Percentiles rank a stretch among this genome's conserved stretches.
These are phyloP conservation scores for Fusarium pseudoanthophilum DNA, from an alignment of 2,329 filamentous ascomycete species.

Conservation along the genomic window DNA sequence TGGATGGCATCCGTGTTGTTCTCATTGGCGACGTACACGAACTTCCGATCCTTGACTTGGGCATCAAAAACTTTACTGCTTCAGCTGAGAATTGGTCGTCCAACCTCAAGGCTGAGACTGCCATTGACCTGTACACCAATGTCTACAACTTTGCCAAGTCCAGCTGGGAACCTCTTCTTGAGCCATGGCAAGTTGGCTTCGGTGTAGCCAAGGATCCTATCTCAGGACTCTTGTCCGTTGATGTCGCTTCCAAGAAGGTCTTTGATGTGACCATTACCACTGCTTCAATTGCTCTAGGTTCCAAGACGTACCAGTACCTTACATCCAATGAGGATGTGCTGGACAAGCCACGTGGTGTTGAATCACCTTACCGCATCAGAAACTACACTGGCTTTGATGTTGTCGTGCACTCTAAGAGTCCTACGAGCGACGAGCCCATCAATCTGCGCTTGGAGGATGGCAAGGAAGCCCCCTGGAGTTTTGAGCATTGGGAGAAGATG, in stretches of 20 bases:
- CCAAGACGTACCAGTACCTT: constrained; percentile 92
- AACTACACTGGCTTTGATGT: constrained; percentile 97
- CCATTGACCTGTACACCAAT: constrained; percentile 94
- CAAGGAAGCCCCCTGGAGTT: constrained; percentile 92
- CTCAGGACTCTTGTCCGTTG: constrained; percentile 81
- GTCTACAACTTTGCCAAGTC: constrained; percentile 99
- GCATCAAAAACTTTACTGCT: constrained; percentile 87
- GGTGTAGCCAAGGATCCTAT: constrained; percentile 82
- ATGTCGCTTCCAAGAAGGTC: constrained; percentile 87
- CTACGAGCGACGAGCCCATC: constrained; percentile 72
- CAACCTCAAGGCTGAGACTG: constrained; percentile 85
- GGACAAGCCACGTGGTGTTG: constrained; percentile 89
- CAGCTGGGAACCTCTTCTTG: constrained; percentile 94
- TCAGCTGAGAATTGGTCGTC: constrained; percentile 92
- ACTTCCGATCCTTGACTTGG: constrained; percentile 92
- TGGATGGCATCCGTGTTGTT: constrained; percentile 91
- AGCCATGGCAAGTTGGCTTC: constrained; percentile 96
- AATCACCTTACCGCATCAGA: constrained; percentile 91
- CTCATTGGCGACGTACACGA: constrained; percentile 97
- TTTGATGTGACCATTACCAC: constrained; percentile 94
- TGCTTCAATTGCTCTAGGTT: constrained; percentile 90
- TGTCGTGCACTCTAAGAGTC: constrained; percentile 80
- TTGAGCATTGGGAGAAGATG: constrained; percentile 96
- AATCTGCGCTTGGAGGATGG: constrained; percentile 86
- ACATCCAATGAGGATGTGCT: constrained; percentile 87